Percentiles rank a stretch among this genome's conserved stretches.
phyloP scores from a whole-genome alignment of 805 yeast species.

The Cyberlindnera xylosilytica region DNA sequence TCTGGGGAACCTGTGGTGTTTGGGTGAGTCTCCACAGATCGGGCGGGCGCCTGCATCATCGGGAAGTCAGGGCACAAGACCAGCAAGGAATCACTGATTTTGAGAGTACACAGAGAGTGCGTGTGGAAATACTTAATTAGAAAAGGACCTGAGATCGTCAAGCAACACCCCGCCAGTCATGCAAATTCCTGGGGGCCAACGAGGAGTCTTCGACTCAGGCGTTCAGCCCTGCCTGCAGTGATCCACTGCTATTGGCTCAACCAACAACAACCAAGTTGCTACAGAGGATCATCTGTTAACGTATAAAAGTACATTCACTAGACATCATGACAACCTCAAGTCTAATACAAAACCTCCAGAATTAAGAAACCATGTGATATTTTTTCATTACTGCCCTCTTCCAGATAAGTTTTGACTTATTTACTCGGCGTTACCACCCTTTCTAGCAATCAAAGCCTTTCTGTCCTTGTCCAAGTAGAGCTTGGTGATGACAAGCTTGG shows the following conservation, averaged over 20 bases:
- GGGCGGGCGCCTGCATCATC: background rate
- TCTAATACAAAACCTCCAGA: slow-evolving; percentile 8
- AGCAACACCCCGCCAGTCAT: too few relatives aligned
- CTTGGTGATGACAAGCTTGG: slow-evolving; percentile 98
- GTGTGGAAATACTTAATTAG: too few relatives aligned
- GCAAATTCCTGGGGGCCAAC: too few relatives aligned
- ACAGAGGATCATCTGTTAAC: too few relatives aligned
- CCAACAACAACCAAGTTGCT: too few relatives aligned
- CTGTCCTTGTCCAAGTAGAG: slow-evolving; percentile 98
- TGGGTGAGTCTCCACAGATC: background rate
- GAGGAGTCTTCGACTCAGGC: too few relatives aligned
- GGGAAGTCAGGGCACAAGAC: background rate
- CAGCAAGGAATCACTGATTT: too few relatives aligned
- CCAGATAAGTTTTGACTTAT: slow-evolving; percentile 22
- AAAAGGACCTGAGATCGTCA: too few relatives aligned
- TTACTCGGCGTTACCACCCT: slow-evolving; percentile 96
- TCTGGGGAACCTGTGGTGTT: slow-evolving; percentile 2
- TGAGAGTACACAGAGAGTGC: too few relatives aligned
- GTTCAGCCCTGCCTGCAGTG: too few relatives aligned
- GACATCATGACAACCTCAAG: slow-evolving; percentile 11
- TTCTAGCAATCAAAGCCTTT: slow-evolving; percentile 94
- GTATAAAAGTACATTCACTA: slow-evolving; percentile 14
- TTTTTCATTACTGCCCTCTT: slow-evolving; percentile 7
- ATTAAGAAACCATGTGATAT: slow-evolving; percentile 5
- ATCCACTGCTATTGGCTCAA: too few relatives aligned